Conservation (phyloP, 345 rosid genomes). For the Eucalyptus lansdowneana region DNA sequence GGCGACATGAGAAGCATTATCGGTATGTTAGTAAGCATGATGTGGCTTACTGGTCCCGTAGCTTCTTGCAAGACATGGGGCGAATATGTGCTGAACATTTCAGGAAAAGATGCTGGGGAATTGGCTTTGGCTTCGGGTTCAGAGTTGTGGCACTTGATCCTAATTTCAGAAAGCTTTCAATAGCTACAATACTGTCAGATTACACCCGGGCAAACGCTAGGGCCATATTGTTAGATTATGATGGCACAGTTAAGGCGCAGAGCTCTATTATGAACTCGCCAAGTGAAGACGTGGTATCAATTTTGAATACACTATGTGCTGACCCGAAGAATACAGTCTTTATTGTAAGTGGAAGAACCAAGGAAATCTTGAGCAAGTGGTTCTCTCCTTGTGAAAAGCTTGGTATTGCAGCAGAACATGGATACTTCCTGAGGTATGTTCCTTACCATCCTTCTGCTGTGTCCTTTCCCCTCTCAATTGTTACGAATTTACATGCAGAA, state of each 20-base stretch:
- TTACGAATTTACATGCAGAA: not conserved
- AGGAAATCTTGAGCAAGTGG: conserved; percentile 13
- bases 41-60: conserved; percentile 46
- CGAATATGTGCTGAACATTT: conserved; percentile 22
- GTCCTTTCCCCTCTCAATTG: not conserved
- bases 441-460: not conserved
- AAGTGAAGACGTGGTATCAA: conserved; percentile 8
- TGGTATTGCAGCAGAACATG: conserved; percentile 31
- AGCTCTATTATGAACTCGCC: conserved; percentile 7
- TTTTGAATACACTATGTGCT: conserved; percentile 12
- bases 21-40: conserved; percentile 47
- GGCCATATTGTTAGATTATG: conserved; percentile 31
- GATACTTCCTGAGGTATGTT: conserved; percentile 20
- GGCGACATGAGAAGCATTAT: conserved; percentile 34
- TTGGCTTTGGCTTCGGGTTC: conserved; percentile 27
- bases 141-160: conserved; percentile 27
- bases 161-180: conserved; percentile 17
- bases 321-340: conserved; percentile 19
- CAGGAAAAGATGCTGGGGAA: conserved; percentile 21
- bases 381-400: conserved; percentile 19
- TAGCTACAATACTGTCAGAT: conserved; percentile 2
- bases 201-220: conserved; percentile 10
- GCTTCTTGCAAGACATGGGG: conserved; percentile 29
- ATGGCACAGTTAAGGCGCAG: conserved; percentile 21
- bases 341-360: conserved; percentile 26